Conservation (phyloP, 768 basidiomycete species). For the Lepiota brunneoincarnata region DNA sequence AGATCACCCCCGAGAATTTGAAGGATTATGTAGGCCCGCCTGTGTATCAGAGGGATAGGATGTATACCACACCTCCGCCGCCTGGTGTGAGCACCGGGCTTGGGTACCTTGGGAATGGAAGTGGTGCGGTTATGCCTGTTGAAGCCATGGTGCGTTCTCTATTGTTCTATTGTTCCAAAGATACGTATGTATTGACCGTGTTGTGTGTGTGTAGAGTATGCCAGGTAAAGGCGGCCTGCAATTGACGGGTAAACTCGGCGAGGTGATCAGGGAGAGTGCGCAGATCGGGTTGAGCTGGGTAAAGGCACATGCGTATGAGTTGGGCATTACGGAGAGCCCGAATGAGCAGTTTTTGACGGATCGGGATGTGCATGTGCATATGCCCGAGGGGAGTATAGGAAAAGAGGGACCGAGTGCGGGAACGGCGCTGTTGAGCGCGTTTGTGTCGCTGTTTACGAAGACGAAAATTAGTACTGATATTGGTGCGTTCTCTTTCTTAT, state of each 20-base stretch:
- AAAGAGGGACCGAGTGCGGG: constrained; percentile 98
- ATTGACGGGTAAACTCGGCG: constrained; percentile 95
- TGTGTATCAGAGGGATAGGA: constrained; percentile 90
- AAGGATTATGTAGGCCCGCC: constrained; percentile 97
- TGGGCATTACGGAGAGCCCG: constrained; percentile 75
- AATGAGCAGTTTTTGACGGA: constrained; percentile 82
- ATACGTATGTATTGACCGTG: background rate
- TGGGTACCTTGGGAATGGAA: constrained; percentile 95
- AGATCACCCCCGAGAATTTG: constrained; percentile 82
- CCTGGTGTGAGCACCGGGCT: constrained; percentile 93
- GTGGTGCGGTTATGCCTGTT: constrained; percentile 95
- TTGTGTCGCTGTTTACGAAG: constrained; percentile 89
- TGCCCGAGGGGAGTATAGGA: constrained; percentile 92
- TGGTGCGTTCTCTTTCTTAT: constrained; percentile 46
- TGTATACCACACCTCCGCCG: constrained; percentile 80
- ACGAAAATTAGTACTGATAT: constrained; percentile 84
- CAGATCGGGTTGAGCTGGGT: constrained; percentile 95
- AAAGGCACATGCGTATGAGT: constrained; percentile 82
- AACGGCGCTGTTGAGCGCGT: constrained; percentile 87
- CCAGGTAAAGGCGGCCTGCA: constrained; percentile 93
- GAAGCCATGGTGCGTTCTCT: constrained; percentile 76
- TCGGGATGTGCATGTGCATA: constrained; percentile 91
- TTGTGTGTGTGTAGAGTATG: constrained; percentile 66
- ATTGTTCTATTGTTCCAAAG: background rate
- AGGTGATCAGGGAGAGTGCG: constrained; percentile 95